Evolutionary conservation across 768 basidiomycete species (phyloP).

Genomic region (Mrakia blollopis): DNA sequence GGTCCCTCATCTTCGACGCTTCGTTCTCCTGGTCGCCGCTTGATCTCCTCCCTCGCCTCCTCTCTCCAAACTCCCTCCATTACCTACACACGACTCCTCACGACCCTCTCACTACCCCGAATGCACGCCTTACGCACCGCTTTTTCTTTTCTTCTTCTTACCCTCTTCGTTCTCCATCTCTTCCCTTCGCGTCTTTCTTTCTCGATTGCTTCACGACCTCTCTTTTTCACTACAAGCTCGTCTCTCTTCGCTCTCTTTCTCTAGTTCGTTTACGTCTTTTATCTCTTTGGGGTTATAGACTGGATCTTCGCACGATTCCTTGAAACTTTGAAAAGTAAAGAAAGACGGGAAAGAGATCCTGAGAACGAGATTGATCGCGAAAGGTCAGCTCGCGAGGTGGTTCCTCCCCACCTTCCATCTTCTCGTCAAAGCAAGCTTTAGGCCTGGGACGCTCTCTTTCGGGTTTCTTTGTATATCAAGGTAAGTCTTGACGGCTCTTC

Average conservation of each 20-base stretch:
- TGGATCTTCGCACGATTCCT: too few relatives aligned
- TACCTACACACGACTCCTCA: neutral
- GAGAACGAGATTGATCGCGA: too few relatives aligned
- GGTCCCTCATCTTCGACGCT: slow-evolving; percentile 23
- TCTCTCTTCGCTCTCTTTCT: too few relatives aligned
- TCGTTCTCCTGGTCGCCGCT: neutral
- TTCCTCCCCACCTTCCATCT: neutral
- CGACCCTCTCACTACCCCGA: neutral
- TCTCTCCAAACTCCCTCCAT: too few relatives aligned
- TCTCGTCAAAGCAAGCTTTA: neutral
- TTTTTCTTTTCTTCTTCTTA: too few relatives aligned
- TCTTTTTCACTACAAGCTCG: too few relatives aligned
- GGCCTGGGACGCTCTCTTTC: neutral
- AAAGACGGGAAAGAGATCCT: too few relatives aligned
- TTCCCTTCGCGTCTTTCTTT: neutral
- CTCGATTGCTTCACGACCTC: too few relatives aligned
- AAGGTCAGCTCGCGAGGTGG: neutral
- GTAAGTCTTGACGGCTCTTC: neutral
- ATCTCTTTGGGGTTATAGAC: too few relatives aligned
- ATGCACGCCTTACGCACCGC: neutral
- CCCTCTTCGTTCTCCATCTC: slow-evolving; percentile 1
- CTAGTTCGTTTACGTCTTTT: too few relatives aligned
- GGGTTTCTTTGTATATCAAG: neutral
- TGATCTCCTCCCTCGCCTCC: too few relatives aligned
- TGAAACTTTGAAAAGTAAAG: too few relatives aligned